Evolutionary conservation across 2,329 filamentous ascomycete genomes (phyloP), one percentile per base, ranked within the genome.

Genomic region (Xylariaceae sp.): DNA sequence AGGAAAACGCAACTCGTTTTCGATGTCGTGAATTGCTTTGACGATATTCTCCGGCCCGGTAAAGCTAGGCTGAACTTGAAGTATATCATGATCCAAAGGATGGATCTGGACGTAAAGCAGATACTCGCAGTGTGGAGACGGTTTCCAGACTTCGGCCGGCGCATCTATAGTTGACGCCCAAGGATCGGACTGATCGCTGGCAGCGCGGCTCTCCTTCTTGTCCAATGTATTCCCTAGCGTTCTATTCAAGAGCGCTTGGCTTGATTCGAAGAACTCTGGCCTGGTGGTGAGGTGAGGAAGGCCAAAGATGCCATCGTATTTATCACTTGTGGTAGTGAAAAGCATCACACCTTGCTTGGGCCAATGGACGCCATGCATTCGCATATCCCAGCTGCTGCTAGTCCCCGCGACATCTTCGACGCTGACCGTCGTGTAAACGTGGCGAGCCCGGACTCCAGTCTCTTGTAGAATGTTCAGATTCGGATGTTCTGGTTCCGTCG

Each of bases 291-390:
- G 79, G 70, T 97, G 91, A 22, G 94, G 92, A 44, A 97, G 74
- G 2, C 86, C 88, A 68, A 95, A 95, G 52, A 97, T 86, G 41
- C 94, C 92, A n/a, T 87, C 84, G 65, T 94, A 94, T 74, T 95
- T 96, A 67, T 96, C 88, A 70, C 91, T 96, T 45, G 91, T 92
- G 0, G 92, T 96, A 1, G 87, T 89, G 67, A 97, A 74, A 34
- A 97, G 74, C 47, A 94, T 82, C 13, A 84, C 81, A 1, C 94
- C 94, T 58, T 87, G 82, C n/a, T 81, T 79, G 36, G 87, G 85
- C 77, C 91, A 95, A 73, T 97, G 92, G 3, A 95, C 80, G 3
- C 94, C 94, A 70, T 90, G 86, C 47, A 96, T 73, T 48, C 82
- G 79, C 72, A 95, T 84, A 61, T 92, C 86, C 84, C 88, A 92